Evolutionary conservation across 306 rosid genomes (phyloP).

Genomic region (Lathyrus tuberosus): DNA sequence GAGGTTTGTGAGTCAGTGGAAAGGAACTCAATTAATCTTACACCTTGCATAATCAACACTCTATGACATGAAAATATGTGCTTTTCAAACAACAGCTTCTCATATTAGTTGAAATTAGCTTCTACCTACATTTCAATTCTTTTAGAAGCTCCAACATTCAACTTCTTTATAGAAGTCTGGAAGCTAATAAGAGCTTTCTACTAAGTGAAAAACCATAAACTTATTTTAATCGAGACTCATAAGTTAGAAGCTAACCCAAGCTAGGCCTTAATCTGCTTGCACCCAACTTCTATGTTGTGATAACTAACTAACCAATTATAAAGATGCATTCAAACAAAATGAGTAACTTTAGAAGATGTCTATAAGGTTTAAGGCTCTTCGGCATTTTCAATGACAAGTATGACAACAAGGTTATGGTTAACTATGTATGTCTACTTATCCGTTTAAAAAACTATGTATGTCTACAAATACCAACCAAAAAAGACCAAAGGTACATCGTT

Average conservation of each 20-base stretch:
- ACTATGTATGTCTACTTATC: background rate
- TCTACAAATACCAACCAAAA: background rate
- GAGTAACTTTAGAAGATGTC: background rate
- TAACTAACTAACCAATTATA: background rate
- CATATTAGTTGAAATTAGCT: background rate
- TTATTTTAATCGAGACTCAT: background rate
- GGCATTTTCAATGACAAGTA: constrained; percentile 1
- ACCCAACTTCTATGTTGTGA: background rate
- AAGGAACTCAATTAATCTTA: constrained; percentile 11
- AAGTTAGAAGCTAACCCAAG: constrained; percentile 9
- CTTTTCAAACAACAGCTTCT: background rate
- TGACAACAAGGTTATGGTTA: constrained; percentile 15
- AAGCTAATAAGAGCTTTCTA: background rate
- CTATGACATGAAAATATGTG: background rate
- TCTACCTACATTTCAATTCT: background rate
- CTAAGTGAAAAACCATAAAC: background rate
- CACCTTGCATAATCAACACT: background rate
- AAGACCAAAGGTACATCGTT: background rate
- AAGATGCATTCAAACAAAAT: constrained; percentile 7
- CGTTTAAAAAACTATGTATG: background rate
- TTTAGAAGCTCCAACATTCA: background rate
- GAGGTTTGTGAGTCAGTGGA: background rate
- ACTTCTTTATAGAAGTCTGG: background rate
- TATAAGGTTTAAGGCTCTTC: background rate
- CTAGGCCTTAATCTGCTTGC: background rate